A percentile compares a stretch with the other conserved stretches of the same genome.
Evolutionary conservation across 371 early-diverging fungal species (phyloP).

Genomic region (Funneliformis caledonium): DNA sequence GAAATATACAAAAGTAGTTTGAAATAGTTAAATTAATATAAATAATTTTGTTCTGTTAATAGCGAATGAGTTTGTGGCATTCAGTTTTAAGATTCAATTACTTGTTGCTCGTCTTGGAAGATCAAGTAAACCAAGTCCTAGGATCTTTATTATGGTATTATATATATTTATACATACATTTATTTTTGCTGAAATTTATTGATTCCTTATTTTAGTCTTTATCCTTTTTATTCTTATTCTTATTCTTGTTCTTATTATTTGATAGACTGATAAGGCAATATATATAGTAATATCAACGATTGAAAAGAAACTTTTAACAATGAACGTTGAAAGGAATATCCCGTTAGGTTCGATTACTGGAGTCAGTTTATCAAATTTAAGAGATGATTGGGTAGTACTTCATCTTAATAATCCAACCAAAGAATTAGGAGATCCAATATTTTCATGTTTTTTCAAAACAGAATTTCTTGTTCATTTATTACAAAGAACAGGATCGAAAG

Average conservation of each 20-base stretch:
- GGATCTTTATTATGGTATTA: conserved; percentile 68
- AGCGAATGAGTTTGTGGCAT: conserved; percentile 65
- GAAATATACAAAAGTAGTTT: neutral
- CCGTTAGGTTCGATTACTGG: conserved; percentile 58
- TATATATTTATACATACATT: no score
- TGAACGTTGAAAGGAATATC: conserved; percentile 59
- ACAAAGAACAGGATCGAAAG: conserved; percentile 60
- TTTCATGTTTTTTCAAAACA: conserved; percentile 78
- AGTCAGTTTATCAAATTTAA: conserved; percentile 66
- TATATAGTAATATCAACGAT: conserved; percentile 63
- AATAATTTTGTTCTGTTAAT: conserved; percentile 24
- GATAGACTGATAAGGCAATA: conserved; percentile 60
- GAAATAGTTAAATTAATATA: neutral
- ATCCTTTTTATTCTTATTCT: neutral
- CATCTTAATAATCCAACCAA: conserved; percentile 68
- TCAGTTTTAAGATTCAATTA: conserved; percentile 68
- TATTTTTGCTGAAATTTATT: neutral
- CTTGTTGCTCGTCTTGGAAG: conserved; percentile 80
- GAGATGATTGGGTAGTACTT: conserved; percentile 88
- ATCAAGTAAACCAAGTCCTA: conserved; percentile 78
- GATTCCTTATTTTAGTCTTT: neutral
- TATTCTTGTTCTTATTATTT: neutral
- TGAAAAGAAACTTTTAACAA: conserved; percentile 60
- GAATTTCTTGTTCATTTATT: conserved; percentile 76
- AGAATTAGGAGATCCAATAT: conserved; percentile 50